phyloP scores from a whole-genome alignment of 345 rosid genomes.

The Clausena lansium region DNA sequence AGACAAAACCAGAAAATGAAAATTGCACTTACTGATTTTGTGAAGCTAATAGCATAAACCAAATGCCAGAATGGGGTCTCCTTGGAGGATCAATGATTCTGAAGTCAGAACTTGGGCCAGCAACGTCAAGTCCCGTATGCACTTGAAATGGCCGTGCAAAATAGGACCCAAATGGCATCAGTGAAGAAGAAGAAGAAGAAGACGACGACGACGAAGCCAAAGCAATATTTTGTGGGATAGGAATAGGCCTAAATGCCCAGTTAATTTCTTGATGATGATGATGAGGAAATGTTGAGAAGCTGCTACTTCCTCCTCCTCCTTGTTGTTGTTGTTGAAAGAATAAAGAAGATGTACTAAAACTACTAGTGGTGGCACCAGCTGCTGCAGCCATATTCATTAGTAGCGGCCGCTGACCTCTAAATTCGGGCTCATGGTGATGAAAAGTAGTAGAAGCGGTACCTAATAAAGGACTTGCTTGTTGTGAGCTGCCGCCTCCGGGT shows the following conservation, averaged over 20 bases:
- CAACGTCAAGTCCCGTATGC: slow-evolving; percentile 43
- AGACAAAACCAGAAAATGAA: neutral
- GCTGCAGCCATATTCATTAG: too few relatives aligned
- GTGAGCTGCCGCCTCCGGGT: slow-evolving; percentile 28
- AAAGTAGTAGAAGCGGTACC: slow-evolving; percentile 29
- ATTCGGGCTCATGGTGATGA: slow-evolving; percentile 27
- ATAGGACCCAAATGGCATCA: slow-evolving; percentile 60
- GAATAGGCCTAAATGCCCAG: slow-evolving; percentile 64
- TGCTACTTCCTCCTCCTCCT: slow-evolving; percentile 28
- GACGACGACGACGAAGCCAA: slow-evolving; percentile 35
- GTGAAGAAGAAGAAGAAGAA: slow-evolving; percentile 40
- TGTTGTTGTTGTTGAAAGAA: slow-evolving; percentile 39
- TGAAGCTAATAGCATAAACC: slow-evolving; percentile 94
- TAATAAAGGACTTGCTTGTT: slow-evolving; percentile 26
- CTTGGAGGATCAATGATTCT: slow-evolving; percentile 77
- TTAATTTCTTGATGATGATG: slow-evolving; percentile 52
- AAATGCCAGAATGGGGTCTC: slow-evolving; percentile 84
- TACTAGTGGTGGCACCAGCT: neutral
- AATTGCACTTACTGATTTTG: slow-evolving; percentile 78
- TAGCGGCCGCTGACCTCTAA: slow-evolving; percentile 30
- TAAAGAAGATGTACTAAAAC: slow-evolving; percentile 28
- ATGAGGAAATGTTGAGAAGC: slow-evolving; percentile 41
- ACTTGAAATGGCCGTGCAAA: slow-evolving; percentile 56
- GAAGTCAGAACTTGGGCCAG: slow-evolving; percentile 67
- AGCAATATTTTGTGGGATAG: slow-evolving; percentile 36